A percentile compares a stretch with the other conserved stretches of the same genome.
Evolutionary conservation across 768 basidiomycete species (phyloP).

Genomic region (Pholiota molesta): DNA sequence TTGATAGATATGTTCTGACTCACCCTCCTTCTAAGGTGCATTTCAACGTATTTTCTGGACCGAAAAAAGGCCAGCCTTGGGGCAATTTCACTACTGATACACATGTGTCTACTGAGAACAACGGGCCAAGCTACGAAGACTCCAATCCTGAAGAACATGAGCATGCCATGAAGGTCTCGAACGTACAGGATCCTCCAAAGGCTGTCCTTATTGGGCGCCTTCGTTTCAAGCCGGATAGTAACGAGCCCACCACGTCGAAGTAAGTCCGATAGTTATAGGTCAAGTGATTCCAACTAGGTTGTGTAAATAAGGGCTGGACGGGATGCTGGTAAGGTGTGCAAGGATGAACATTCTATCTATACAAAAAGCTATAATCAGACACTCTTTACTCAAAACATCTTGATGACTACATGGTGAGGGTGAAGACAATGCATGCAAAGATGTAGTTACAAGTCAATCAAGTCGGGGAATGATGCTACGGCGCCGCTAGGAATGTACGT

Average conservation of each 20-base stretch:
- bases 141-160: constrained; percentile 32
- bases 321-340: background rate
- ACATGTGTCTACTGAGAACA: constrained; percentile 38
- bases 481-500: too few relatives aligned
- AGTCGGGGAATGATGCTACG: too few relatives aligned
- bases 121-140: constrained; percentile 53
- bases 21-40: constrained; percentile 42
- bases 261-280: constrained; percentile 2
- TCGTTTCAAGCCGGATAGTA: constrained; percentile 63
- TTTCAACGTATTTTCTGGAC: constrained; percentile 68
- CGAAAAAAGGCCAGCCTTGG: constrained; percentile 64
- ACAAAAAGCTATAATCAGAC: background rate
- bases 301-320: too few relatives aligned
- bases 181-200: constrained; percentile 39
- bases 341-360: background rate
- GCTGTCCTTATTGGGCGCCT: constrained; percentile 66
- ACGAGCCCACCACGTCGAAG: constrained; percentile 57
- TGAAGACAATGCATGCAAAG: too few relatives aligned
- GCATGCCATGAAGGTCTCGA: constrained; percentile 59
- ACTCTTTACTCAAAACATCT: background rate
- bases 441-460: too few relatives aligned
- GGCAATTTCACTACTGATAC: constrained; percentile 70
- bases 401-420: too few relatives aligned
- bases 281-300: too few relatives aligned
- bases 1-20: background rate